Percentiles rank a stretch among this genome's conserved stretches.
These are phyloP conservation scores for Oryza officinalis DNA, from an alignment of 176 grass and related monocot genomes.

Conservation along the genomic window DNA sequence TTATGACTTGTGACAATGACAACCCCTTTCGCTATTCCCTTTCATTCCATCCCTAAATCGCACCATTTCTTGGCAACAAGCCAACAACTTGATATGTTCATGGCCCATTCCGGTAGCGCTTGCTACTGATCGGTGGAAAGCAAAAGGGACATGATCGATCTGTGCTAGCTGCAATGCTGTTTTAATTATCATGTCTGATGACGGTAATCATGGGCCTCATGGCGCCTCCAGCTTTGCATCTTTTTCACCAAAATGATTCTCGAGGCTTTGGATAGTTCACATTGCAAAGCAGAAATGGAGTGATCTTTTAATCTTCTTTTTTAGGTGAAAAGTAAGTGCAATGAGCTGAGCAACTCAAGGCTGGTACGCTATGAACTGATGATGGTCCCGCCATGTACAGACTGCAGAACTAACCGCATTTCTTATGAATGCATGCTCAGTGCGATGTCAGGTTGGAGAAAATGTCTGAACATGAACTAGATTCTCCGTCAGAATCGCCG, in stretches of 20 bases:
- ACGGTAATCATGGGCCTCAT: neutral
- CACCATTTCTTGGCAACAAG: neutral
- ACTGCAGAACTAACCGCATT: neutral
- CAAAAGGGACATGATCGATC: neutral
- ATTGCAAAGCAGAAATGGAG: conserved; percentile 12
- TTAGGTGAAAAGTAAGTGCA: neutral
- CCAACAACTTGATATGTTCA: neutral
- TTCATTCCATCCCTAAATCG: neutral
- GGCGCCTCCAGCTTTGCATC: neutral
- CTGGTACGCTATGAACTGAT: neutral
- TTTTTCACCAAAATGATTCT: conserved; percentile 20
- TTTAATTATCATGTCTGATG: conserved; percentile 10
- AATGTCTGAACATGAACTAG: neutral
- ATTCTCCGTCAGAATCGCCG: neutral
- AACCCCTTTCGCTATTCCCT: neutral
- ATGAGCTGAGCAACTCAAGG: neutral
- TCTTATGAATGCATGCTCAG: neutral
- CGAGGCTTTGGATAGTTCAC: conserved; percentile 7
- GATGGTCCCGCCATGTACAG: conserved; percentile 16
- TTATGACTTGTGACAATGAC: neutral
- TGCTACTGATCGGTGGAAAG: neutral
- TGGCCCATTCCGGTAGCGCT: neutral
- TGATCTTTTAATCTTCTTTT: neutral
- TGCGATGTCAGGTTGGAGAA: neutral
- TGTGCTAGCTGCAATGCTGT: conserved; percentile 11